Conservation (phyloP, 257 asterid genomes). For the Ilex asprella region DNA sequence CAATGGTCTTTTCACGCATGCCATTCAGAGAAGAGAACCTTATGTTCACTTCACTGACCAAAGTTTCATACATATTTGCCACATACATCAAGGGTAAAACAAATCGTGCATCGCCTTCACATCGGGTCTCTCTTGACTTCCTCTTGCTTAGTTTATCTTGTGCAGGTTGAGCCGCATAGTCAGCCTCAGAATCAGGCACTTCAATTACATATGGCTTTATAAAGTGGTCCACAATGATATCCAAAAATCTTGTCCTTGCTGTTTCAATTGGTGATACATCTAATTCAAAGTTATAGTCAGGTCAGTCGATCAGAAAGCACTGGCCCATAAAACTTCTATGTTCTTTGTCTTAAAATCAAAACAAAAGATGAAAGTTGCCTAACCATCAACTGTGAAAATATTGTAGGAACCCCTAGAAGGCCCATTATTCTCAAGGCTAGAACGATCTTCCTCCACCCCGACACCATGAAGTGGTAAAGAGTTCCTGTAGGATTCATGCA, state of each 20-base stretch:
- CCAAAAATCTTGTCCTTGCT: slow-evolving; percentile 86
- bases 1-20: slow-evolving; percentile 84
- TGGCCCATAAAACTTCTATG: background rate
- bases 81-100: slow-evolving; percentile 92
- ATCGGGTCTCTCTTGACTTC: slow-evolving; percentile 56
- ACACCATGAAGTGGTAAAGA: slow-evolving; percentile 68
- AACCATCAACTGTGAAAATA: slow-evolving; percentile 73
- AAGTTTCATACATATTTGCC: slow-evolving; percentile 87
- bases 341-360: background rate
- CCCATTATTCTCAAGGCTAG: slow-evolving; percentile 69
- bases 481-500: slow-evolving; percentile 68
- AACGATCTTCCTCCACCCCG: slow-evolving; percentile 74
- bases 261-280: slow-evolving; percentile 94
- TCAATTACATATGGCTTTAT: slow-evolving; percentile 58
- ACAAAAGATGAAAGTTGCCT: slow-evolving; percentile 8
- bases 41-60: slow-evolving; percentile 78
- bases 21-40: slow-evolving; percentile 70
- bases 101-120: slow-evolving; percentile 84
- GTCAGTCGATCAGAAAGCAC: slow-evolving; percentile 18
- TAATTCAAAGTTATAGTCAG: slow-evolving; percentile 28
- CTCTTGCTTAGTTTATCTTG: slow-evolving; percentile 58
- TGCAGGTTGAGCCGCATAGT: slow-evolving; percentile 49
- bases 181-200: slow-evolving; percentile 61
- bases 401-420: slow-evolving; percentile 57
- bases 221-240: slow-evolving; percentile 70